Base-by-base conservation (phyloP, 768 basidiomycete genomes). In the Leccinum aurantiacum region DNA sequence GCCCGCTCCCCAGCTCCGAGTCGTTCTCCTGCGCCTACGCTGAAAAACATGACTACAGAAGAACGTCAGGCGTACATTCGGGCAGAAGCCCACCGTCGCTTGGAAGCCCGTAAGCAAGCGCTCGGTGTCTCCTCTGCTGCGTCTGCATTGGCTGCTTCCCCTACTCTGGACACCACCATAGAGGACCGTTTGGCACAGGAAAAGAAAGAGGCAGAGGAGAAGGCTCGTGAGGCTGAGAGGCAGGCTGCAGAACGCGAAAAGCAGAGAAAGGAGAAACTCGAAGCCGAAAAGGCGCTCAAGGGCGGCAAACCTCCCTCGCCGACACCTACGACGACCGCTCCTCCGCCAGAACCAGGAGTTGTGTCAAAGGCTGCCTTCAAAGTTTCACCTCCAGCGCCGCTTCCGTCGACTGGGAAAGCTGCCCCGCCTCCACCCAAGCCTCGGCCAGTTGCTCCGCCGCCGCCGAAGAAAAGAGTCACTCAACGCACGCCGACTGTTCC, bases 151-250 rank as follows among this genome's bases (percentile, higher is more conserved):
- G 75, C 79, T 0, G 65, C 81, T 14, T 74, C 82, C 29, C 71
- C 84, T 7, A 74, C 79, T 13, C 78, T 95, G 10, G 95, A 97
- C 71, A 87, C 84, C 7, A 83, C 80, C 55, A 93, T 97, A 3
- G 90, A 93, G 69, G 91, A 95, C 64, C 79, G 95, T 10, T 81
- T 98, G 6, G 87, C 84, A 38, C 80, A 86, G 65, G 96, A 98
- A 69, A 91, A 89, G 79, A 87, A 83, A 69, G 96, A 97, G 70
- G 95, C 95, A 0, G 95, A 94, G 63, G 91, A 93, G 71, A 93
- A 91, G 72, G 84, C 84, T 0, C 82, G 79, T 58, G 77, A 81
- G 52, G 95, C 93, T 0, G 95, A 97, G 72, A 82, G 81, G 62
- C 87, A 90, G 65, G 89, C 90, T 2, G 89, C 89, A 64, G 91